Conservation (phyloP, 2,329 filamentous ascomycete species). For the Calycina herbarum region DNA sequence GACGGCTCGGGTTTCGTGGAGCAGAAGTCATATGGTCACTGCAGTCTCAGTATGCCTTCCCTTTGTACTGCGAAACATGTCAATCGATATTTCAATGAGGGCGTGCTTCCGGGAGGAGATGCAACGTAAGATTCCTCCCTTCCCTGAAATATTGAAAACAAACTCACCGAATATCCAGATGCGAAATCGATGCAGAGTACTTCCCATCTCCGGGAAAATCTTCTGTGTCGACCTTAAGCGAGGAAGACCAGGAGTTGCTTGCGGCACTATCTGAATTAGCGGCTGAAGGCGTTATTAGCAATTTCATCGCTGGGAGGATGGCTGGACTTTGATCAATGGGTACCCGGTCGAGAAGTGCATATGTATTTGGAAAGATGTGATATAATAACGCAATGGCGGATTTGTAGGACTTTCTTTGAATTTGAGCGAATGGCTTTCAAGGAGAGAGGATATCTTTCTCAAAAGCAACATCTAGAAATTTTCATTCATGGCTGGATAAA, state of each 20-base stretch:
- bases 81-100: constrained; percentile 27
- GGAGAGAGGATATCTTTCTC: no score
- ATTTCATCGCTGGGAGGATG: neutral
- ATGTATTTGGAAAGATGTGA: neutral
- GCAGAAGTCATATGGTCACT: constrained; percentile 31
- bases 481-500: no score
- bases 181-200: constrained; percentile 22
- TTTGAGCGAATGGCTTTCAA: no score
- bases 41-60: constrained; percentile 28
- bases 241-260: constrained; percentile 12
- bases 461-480: no score
- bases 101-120: constrained; percentile 22
- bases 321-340: neutral
- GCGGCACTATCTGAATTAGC: neutral
- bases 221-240: neutral
- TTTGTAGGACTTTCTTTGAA: no score
- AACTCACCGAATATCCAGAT: constrained; percentile 14
- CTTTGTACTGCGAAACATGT: constrained; percentile 29
- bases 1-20: constrained; percentile 30
- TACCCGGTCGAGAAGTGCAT: neutral
- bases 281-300: neutral
- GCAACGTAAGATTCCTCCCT: neutral
- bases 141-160: neutral
- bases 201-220: constrained; percentile 17
- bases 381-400: neutral